These are phyloP conservation scores for Aschersonia sp. DNA, from an alignment of 2,329 filamentous ascomycete genomes.

Conservation along the genomic window DNA sequence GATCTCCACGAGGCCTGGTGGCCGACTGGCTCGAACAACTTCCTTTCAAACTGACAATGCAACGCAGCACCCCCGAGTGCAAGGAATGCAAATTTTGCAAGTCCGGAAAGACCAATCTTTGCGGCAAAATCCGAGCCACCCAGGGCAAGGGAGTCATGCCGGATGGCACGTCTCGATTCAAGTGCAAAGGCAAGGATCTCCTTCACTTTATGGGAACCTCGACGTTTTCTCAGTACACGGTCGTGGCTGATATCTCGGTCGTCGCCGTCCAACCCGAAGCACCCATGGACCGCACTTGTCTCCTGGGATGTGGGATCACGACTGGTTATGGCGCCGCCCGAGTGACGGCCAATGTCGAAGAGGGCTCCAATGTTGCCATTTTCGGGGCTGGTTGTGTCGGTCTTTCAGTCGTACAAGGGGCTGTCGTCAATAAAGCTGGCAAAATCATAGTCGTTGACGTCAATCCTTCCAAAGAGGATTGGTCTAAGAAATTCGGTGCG, in stretches of 20 bases:
- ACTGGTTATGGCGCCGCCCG: slow-evolving; percentile 93
- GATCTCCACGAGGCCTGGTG: neutral
- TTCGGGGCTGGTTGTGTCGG: slow-evolving; percentile 96
- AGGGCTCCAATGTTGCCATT: slow-evolving; percentile 77
- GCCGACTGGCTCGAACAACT: too few species aligned
- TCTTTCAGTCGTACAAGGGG: slow-evolving; percentile 87
- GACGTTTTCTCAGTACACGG: slow-evolving; percentile 97
- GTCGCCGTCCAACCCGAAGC: slow-evolving; percentile 84
- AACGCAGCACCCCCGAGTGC: slow-evolving; percentile 78
- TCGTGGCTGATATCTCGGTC: slow-evolving; percentile 96
- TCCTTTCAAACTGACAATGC: neutral
- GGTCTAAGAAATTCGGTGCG: slow-evolving; percentile 87
- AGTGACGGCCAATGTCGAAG: slow-evolving; percentile 84
- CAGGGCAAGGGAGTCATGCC: slow-evolving; percentile 96
- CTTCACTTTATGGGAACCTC: slow-evolving; percentile 99
- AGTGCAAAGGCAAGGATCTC: slow-evolving; percentile 84
- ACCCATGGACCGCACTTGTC: slow-evolving; percentile 88
- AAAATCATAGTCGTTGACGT: slow-evolving; percentile 64
- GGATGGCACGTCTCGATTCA: slow-evolving; percentile 90
- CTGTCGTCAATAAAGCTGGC: slow-evolving; percentile 66
- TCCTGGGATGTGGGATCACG: slow-evolving; percentile 96
- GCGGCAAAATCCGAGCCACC: slow-evolving; percentile 95
- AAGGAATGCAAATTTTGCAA: slow-evolving; percentile 99
- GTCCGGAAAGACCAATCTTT: slow-evolving; percentile 98
- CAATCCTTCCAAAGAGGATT: slow-evolving; percentile 82